These are phyloP conservation scores for Zasmidium citrigriseum DNA, from an alignment of 2,329 filamentous ascomycete species.

Conservation along the genomic window DNA sequence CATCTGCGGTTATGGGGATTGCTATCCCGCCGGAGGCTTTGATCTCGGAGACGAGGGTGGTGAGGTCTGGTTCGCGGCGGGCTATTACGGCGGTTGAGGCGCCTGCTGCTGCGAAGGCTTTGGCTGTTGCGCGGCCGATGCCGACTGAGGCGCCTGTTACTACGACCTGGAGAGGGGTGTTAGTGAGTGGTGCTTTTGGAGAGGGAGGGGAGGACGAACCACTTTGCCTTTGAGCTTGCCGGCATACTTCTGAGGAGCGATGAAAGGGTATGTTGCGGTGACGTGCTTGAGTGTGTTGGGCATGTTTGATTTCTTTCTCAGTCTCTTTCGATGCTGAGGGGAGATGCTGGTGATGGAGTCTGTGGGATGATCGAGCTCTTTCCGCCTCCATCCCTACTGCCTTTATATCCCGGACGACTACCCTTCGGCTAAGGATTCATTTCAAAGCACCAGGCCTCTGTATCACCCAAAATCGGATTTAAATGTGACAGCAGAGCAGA, in stretches of 20 bases:
- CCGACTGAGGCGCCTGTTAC: constrained; percentile 27
- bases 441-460: too few relatives aligned
- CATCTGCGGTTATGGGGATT: constrained; percentile 12
- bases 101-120: constrained; percentile 18
- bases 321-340: too few relatives aligned
- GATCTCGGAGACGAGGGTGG: constrained; percentile 13
- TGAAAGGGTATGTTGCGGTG: constrained; percentile 18
- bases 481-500: too few relatives aligned
- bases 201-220: not conserved
- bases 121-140: constrained; percentile 18
- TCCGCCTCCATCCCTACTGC: too few relatives aligned
- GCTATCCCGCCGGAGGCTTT: constrained; percentile 9
- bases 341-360: too few relatives aligned
- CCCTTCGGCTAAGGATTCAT: too few relatives aligned
- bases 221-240: constrained; percentile 23
- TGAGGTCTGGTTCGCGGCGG: constrained; percentile 15
- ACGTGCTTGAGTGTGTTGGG: constrained; percentile 20
- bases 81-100: constrained; percentile 17
- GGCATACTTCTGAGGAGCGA: constrained; percentile 15
- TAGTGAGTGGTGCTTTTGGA: not conserved
- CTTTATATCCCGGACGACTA: too few relatives aligned
- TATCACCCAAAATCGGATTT: too few relatives aligned
- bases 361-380: too few relatives aligned
- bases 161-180: constrained; percentile 1
- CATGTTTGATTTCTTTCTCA: too few relatives aligned